Conservation (phyloP, 768 basidiomycete species). For the Calocybe cyanea region DNA sequence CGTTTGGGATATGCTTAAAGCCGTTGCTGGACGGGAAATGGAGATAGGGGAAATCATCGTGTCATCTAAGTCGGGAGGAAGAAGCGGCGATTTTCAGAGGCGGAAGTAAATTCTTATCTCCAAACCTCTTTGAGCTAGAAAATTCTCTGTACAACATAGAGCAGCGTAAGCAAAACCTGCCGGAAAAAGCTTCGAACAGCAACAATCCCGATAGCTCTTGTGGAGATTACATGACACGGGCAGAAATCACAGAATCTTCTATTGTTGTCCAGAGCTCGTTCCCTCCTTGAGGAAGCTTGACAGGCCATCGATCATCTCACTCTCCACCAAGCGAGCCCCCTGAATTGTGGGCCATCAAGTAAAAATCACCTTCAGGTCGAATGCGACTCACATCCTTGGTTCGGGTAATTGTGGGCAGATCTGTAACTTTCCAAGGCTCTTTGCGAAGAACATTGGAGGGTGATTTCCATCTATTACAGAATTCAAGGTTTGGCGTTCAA, state of each 20-base stretch:
- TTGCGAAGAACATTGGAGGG: slow-evolving; percentile 54
- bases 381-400: slow-evolving; percentile 42
- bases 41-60: slow-evolving; percentile 67
- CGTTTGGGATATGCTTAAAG: slow-evolving; percentile 94
- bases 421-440: slow-evolving; percentile 56
- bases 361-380: too few species aligned
- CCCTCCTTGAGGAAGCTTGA: slow-evolving; percentile 24
- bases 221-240: too few species aligned
- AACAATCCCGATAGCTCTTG: too few species aligned
- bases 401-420: slow-evolving; percentile 67
- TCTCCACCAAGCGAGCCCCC: slow-evolving; percentile 39
- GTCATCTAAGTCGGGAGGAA: slow-evolving; percentile 66
- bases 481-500: neutral
- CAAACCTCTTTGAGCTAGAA: too few species aligned
- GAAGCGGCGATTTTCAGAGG: slow-evolving; percentile 62
- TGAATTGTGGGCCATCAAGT: too few species aligned
- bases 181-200: too few species aligned
- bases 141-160: too few species aligned
- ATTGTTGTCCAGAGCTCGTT: neutral
- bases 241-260: too few species aligned
- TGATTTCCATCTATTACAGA: slow-evolving; percentile 57
- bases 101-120: neutral
- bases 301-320: slow-evolving; percentile 30
- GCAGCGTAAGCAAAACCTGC: too few species aligned
- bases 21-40: slow-evolving; percentile 87